These are phyloP conservation scores for Immersiella caudata DNA, from an alignment of 495 filamentous ascomycete species.

Conservation along the genomic window DNA sequence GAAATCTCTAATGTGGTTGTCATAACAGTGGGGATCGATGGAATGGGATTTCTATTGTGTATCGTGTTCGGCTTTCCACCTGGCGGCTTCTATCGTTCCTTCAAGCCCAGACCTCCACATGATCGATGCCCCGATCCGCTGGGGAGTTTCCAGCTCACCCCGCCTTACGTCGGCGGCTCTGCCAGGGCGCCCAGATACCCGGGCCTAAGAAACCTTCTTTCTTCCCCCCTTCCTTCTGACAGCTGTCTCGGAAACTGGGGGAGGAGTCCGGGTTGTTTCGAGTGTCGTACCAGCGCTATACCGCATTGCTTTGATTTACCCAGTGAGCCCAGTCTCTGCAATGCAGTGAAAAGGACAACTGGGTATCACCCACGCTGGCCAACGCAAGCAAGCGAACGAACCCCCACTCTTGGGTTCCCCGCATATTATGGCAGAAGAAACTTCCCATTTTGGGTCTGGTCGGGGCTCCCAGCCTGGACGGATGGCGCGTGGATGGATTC, in stretches of 20 bases:
- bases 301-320: not conserved
- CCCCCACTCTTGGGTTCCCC: not conserved
- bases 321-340: not conserved
- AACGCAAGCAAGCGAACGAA: too few relatives aligned
- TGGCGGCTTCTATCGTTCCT: not conserved
- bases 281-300: not conserved
- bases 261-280: not conserved
- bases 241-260: slow-evolving; percentile 17
- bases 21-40: not conserved
- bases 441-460: too few relatives aligned
- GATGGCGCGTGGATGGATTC: too few relatives aligned
- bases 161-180: slow-evolving; percentile 24
- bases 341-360: too few relatives aligned
- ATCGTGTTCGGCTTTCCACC: not conserved
- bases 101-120: not conserved
- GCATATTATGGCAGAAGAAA: not conserved
- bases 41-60: not conserved
- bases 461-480: too few relatives aligned
- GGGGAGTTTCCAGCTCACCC: not conserved
- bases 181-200: slow-evolving; percentile 1
- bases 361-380: too few relatives aligned
- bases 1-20: not conserved
- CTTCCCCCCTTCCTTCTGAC: not conserved
- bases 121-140: not conserved
- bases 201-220: not conserved